Conservation (phyloP, 2,329 filamentous ascomycete species). For the Eurotiales sp. region DNA sequence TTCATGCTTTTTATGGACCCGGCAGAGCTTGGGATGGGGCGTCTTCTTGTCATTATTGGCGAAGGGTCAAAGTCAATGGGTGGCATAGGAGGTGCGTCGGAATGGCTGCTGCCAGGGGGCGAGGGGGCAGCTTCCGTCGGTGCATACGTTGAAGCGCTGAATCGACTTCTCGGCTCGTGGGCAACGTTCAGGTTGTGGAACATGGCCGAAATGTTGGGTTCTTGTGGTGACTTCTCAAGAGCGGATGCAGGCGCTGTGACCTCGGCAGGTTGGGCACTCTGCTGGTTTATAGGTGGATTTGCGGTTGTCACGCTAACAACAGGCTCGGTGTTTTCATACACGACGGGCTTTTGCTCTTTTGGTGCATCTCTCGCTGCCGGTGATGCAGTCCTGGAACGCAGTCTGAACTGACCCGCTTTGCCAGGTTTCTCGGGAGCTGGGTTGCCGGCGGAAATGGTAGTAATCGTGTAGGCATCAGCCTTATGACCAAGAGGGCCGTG, state of each 20-base stretch:
- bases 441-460: constrained; percentile 12
- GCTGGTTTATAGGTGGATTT: not conserved
- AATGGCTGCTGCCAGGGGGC: constrained; percentile 20
- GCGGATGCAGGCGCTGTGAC: not conserved
- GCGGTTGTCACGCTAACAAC: not conserved
- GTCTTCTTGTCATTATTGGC: constrained; percentile 38
- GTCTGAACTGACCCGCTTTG: constrained; percentile 10
- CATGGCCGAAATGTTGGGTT: constrained; percentile 27
- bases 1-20: constrained; percentile 32
- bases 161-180: constrained; percentile 56
- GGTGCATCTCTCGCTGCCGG: not conserved
- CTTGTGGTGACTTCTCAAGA: not conserved
- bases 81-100: constrained; percentile 30
- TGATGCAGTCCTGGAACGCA: constrained; percentile 2
- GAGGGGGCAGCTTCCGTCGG: constrained; percentile 14
- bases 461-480: constrained; percentile 12
- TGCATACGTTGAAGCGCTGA: constrained; percentile 41
- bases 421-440: constrained; percentile 8
- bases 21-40: constrained; percentile 31
- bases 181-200: constrained; percentile 39
- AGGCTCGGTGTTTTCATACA: not conserved
- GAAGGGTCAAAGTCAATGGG: constrained; percentile 27
- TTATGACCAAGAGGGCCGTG: not conserved
- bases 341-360: not conserved
- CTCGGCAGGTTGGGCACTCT: not conserved